phyloP scores from a whole-genome alignment of 2,329 filamentous ascomycete species.

The Fusarium agapanthi region DNA sequence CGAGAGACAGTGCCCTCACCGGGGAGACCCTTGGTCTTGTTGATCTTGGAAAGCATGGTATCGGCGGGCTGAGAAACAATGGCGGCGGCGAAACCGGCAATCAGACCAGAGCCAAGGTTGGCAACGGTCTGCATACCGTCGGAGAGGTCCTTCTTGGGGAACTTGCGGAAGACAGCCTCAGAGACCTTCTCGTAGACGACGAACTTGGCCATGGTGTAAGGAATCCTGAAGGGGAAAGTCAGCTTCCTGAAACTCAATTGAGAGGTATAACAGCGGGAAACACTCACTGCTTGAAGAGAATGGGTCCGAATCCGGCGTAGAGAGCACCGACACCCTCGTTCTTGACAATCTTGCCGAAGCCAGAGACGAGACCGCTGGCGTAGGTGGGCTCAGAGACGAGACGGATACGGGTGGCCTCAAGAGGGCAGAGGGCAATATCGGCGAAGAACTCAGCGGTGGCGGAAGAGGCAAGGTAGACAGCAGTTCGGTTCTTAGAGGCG shows the following conservation, averaged over 20 bases:
- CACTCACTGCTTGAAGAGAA: slow-evolving; percentile 68
- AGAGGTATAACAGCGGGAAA: neutral
- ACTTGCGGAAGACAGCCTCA: slow-evolving; percentile 72
- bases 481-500: slow-evolving; percentile 80
- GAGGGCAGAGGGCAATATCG: slow-evolving; percentile 87
- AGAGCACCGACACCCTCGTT: slow-evolving; percentile 85
- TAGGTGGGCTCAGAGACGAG: slow-evolving; percentile 89
- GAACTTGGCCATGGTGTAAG: slow-evolving; percentile 96
- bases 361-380: slow-evolving; percentile 79
- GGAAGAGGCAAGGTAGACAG: slow-evolving; percentile 79
- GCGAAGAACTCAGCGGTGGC: slow-evolving; percentile 74
- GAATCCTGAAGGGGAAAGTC: slow-evolving; percentile 65
- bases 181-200: slow-evolving; percentile 91
- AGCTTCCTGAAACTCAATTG: slow-evolving; percentile 14
- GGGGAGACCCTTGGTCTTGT: slow-evolving; percentile 89
- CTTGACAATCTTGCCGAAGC: slow-evolving; percentile 84
- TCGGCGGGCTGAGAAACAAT: slow-evolving; percentile 89
- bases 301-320: slow-evolving; percentile 91
- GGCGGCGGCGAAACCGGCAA: slow-evolving; percentile 81
- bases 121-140: slow-evolving; percentile 76
- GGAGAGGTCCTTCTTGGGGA: slow-evolving; percentile 77
- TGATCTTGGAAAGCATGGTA: slow-evolving; percentile 95
- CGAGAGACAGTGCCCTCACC: slow-evolving; percentile 84
- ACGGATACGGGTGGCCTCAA: slow-evolving; percentile 93
- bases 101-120: slow-evolving; percentile 72